Conservation (phyloP, 2,329 filamentous ascomycete genomes). For the Dactylella cylindrospora region DNA sequence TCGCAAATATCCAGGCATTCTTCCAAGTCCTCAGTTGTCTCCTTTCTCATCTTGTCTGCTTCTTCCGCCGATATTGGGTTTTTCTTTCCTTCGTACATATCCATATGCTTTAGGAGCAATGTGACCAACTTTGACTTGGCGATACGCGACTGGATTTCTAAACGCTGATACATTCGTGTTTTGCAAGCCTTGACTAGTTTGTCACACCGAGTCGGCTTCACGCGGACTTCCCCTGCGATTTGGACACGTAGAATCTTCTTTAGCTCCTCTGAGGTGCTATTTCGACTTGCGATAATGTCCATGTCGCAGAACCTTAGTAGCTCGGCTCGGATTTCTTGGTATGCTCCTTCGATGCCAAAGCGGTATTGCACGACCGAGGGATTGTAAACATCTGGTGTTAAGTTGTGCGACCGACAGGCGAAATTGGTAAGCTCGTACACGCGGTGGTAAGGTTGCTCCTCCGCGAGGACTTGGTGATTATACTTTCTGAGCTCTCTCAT, state of each 20-base stretch:
- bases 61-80: conserved; percentile 16
- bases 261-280: not conserved
- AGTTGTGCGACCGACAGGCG: conserved; percentile 11
- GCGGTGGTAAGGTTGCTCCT: conserved; percentile 35
- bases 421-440: conserved; percentile 22
- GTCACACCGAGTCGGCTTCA: not conserved
- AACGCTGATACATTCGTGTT: conserved; percentile 2
- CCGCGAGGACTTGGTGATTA: conserved; percentile 4
- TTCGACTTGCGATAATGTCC: conserved; percentile 4
- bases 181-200: conserved; percentile 5
- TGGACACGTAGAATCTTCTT: not conserved
- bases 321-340: conserved; percentile 17
- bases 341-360: conserved; percentile 33
- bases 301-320: conserved; percentile 16
- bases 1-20: conserved; percentile 29
- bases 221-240: not conserved
- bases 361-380: conserved; percentile 27
- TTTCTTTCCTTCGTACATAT: conserved; percentile 8
- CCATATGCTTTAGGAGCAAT: not conserved
- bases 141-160: conserved; percentile 28
- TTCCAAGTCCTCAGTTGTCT: conserved; percentile 32
- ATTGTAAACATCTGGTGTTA: conserved; percentile 12
- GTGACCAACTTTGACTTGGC: conserved; percentile 4
- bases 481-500: not conserved
- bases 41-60: conserved; percentile 1